A percentile compares a stretch with the other conserved stretches of the same genome.
Evolutionary conservation across 306 rosid species (phyloP).

Genomic region (Lathyrus sativus): DNA sequence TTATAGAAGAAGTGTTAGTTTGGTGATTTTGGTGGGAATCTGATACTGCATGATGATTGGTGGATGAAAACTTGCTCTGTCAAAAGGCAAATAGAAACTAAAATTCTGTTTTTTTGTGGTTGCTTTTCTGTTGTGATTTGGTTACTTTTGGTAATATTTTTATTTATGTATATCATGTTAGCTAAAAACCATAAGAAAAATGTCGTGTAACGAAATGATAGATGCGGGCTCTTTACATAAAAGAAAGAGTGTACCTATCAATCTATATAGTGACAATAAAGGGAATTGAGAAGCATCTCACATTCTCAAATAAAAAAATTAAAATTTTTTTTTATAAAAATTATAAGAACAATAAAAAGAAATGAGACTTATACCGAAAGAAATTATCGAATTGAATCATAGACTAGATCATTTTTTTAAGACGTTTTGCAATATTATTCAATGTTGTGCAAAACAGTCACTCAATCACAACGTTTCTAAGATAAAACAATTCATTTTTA

Average conservation of each 20-base stretch:
- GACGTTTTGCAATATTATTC: too few relatives aligned
- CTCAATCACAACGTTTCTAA: too few relatives aligned
- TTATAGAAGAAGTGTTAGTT: neutral
- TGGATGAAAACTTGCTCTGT: conserved; percentile 7
- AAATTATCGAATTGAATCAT: too few relatives aligned
- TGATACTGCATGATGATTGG: conserved; percentile 28
- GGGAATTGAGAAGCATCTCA: neutral
- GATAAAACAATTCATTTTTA: too few relatives aligned
- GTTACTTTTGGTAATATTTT: conserved; percentile 35
- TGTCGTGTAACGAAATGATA: conserved; percentile 45
- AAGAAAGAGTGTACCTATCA: neutral
- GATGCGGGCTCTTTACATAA: conserved; percentile 25
- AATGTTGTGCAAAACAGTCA: too few relatives aligned
- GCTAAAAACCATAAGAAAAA: conserved; percentile 3
- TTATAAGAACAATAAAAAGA: too few relatives aligned
- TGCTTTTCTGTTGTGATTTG: conserved; percentile 34
- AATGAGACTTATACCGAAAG: too few relatives aligned
- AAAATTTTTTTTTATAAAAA: too few relatives aligned
- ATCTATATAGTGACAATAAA: neutral
- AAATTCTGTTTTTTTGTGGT: conserved; percentile 32
- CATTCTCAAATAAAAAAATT: too few relatives aligned
- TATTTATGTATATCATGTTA: conserved; percentile 26
- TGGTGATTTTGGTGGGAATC: conserved; percentile 27
- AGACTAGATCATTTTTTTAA: too few relatives aligned
- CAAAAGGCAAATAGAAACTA: conserved; percentile 21